Base-by-base conservation (phyloP, 208 protist genomes). In the Leishmania mexicana region DNA sequence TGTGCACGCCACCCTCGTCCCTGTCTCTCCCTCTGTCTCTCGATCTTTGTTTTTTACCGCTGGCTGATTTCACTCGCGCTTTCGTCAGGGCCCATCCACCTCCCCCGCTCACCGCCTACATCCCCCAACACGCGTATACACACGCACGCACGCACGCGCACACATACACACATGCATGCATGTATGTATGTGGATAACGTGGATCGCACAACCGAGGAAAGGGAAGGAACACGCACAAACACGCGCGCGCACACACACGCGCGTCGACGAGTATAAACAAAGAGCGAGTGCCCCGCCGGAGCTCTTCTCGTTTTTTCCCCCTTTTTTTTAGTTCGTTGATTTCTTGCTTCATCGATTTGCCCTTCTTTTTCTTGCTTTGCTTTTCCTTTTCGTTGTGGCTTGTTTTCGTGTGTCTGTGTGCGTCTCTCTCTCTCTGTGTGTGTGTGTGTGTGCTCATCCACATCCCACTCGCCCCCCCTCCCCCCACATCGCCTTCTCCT, bases 371-470 rank as follows among this genome's bases (percentile, higher is more conserved):
- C 49, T 24, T 68, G 11, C 13, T 71, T 70, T 71, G 1, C 71
- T 42, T 47, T 45, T 47, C 17, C 17, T 42, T 45, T 75, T 15
- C 10, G 65, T 85, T 40, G 76, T 85, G 38, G 3, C n/a, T n/a
- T 21, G 40, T 57, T 74, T 75, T 75, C 45, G 31, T 35, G 31
- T 74, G 38, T 21, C 49, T 76, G 65, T 87, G 35, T 75, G 11
- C 65, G 64, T 77, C 31, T 35, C 31, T 35, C 31, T 35, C 31
- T 35, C 31, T 35, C 31, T 35, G 49, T 76, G 65, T 87, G 35
- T 75, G 11, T 73, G 72, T 77, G 78, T 21, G 0, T 8, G 80
- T 42, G 19, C 49, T 24, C 60, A 64, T 24, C 58, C 58, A 0
- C 58, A 5, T 6, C 19, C 8, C 24, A 7, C 6, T 24, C 58